Evolutionary conservation across 1,284 basidiomycete species (phyloP).

Genomic region (Thelephora terrestris): DNA sequence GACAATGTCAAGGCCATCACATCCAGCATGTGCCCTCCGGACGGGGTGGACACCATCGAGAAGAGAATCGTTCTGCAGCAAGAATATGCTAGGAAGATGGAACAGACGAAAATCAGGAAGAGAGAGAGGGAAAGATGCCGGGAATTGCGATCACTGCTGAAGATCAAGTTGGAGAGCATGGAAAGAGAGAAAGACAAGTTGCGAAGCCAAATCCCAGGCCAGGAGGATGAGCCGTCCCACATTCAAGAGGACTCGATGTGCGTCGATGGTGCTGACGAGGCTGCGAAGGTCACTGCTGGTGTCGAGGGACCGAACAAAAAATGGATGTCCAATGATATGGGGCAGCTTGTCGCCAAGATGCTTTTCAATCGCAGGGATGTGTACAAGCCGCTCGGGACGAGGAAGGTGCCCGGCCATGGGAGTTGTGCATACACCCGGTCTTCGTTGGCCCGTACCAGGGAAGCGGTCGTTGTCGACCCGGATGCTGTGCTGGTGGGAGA

Average conservation of each 20-base stretch:
- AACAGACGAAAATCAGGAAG: background rate
- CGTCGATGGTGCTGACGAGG: background rate
- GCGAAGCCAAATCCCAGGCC: background rate
- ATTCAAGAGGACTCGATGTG: background rate
- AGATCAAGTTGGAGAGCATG: background rate
- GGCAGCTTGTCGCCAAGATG: background rate
- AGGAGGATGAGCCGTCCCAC: background rate
- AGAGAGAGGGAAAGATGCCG: slow-evolving; percentile 1
- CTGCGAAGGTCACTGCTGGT: background rate
- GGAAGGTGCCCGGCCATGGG: background rate
- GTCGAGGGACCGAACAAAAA: background rate
- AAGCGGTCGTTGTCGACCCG: background rate
- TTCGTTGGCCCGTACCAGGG: background rate
- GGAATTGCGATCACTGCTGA: background rate
- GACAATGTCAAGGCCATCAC: background rate
- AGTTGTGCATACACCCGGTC: background rate
- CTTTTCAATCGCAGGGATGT: background rate
- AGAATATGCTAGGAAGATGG: background rate
- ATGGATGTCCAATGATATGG: background rate
- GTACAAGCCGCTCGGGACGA: background rate
- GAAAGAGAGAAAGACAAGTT: background rate
- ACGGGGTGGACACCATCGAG: background rate
- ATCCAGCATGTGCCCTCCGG: background rate
- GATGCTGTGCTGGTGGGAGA: background rate
- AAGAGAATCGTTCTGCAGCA: background rate